Evolutionary conservation across 176 grass and related monocot genomes (phyloP).

Genomic region (Tillandsia leiboldiana): DNA sequence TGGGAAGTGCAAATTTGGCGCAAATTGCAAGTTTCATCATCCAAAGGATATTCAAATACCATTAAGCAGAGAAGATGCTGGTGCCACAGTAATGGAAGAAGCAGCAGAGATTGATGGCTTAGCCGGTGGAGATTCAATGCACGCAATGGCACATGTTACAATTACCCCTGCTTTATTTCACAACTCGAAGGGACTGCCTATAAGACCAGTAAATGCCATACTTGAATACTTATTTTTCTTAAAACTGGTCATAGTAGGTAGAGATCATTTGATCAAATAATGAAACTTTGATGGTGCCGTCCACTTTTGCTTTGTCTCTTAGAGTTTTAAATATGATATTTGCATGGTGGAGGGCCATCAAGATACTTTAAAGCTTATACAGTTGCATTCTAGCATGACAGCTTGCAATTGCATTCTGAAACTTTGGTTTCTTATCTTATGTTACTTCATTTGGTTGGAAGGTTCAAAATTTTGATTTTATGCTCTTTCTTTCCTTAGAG

Average conservation of each 20-base stretch:
- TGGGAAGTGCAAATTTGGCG: constrained; percentile 72
- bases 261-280: background rate
- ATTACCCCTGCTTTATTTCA: constrained; percentile 33
- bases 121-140: constrained; percentile 24
- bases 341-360: background rate
- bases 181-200: constrained; percentile 78
- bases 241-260: background rate
- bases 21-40: constrained; percentile 72
- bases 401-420: background rate
- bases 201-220: constrained; percentile 48
- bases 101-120: constrained; percentile 15
- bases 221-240: background rate
- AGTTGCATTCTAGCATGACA: background rate
- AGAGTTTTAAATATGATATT: background rate
- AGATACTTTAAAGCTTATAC: background rate
- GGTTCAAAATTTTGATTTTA: background rate
- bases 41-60: constrained; percentile 43
- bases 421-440: background rate
- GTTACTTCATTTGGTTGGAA: background rate
- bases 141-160: constrained; percentile 23
- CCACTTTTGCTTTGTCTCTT: background rate
- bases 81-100: constrained; percentile 26
- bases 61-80: constrained; percentile 32
- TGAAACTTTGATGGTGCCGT: background rate
- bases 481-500: background rate